These are phyloP conservation scores for Chernovozyma sophiae-reginae DNA, from an alignment of 1,139 yeast genomes.

Conservation along the genomic window DNA sequence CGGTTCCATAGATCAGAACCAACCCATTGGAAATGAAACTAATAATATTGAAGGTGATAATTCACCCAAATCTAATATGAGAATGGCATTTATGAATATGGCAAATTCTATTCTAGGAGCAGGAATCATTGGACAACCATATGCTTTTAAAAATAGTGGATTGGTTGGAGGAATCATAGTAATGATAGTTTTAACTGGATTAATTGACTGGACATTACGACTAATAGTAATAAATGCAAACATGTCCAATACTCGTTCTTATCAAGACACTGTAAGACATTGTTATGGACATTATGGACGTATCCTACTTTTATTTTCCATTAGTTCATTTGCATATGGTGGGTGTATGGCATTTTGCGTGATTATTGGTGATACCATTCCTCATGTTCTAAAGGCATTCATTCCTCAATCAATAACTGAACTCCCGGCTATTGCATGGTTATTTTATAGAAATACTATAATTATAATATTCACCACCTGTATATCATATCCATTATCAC, in stretches of 20 bases:
- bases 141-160: slow-evolving; percentile 80
- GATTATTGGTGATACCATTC: slow-evolving; percentile 91
- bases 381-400: slow-evolving; percentile 75
- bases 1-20: not conserved
- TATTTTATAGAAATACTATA: slow-evolving; percentile 63
- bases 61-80: slow-evolving; percentile 44
- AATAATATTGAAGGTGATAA: slow-evolving; percentile 2
- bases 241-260: slow-evolving; percentile 69
- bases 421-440: slow-evolving; percentile 39
- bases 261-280: slow-evolving; percentile 79
- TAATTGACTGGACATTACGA: slow-evolving; percentile 84
- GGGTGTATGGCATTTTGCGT: slow-evolving; percentile 94
- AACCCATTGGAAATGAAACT: slow-evolving; percentile 9
- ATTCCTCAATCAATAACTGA: slow-evolving; percentile 49
- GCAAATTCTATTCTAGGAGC: slow-evolving; percentile 93
- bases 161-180: slow-evolving; percentile 67
- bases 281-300: slow-evolving; percentile 79
- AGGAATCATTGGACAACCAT: slow-evolving; percentile 92
- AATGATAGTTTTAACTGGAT: slow-evolving; percentile 54
- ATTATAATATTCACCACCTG: slow-evolving; percentile 66
- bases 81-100: slow-evolving; percentile 96
- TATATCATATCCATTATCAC: slow-evolving; percentile 78
- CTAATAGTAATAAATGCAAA: slow-evolving; percentile 82
- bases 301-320: slow-evolving; percentile 63
- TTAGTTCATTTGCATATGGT: slow-evolving; percentile 88